These are phyloP conservation scores for Echium plantagineum DNA, from an alignment of 257 asterid species.

Conservation along the genomic window DNA sequence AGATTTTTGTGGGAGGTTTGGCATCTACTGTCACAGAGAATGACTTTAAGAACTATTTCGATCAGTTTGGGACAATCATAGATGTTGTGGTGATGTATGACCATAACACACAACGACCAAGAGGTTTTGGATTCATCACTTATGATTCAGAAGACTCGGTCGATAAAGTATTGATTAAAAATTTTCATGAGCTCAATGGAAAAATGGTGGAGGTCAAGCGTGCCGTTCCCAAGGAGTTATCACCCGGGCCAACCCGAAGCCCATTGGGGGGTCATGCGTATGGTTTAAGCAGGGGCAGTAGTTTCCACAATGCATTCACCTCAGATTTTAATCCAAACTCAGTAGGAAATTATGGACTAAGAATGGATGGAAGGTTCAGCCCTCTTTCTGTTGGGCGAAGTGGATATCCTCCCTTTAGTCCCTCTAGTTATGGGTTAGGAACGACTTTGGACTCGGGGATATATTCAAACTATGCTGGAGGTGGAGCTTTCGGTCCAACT, in stretches of 20 bases:
- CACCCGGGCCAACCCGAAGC: constrained; percentile 56
- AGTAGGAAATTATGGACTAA: constrained; percentile 36
- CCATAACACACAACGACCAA: constrained; percentile 86
- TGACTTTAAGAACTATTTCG: constrained; percentile 76
- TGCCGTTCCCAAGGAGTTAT: constrained; percentile 72
- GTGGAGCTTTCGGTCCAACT: constrained; percentile 29
- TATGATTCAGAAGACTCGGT: constrained; percentile 79
- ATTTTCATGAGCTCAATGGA: constrained; percentile 74
- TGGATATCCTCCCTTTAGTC: constrained; percentile 53
- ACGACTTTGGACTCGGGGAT: constrained; percentile 38
- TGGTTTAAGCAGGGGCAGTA: constrained; percentile 41
- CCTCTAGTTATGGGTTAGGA: constrained; percentile 35
- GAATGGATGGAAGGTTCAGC: constrained; percentile 54
- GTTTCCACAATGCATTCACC: constrained; percentile 32
- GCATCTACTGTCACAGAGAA: constrained; percentile 74
- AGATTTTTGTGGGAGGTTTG: constrained; percentile 83
- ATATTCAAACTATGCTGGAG: constrained; percentile 34
- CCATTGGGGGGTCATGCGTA: constrained; percentile 34
- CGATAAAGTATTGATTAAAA: constrained; percentile 54
- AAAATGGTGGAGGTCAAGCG: constrained; percentile 86
- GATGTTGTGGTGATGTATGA: constrained; percentile 95
- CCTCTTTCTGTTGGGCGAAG: constrained; percentile 44
- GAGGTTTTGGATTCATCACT: constrained; percentile 90
- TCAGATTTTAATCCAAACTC: constrained; percentile 41
- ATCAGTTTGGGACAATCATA: constrained; percentile 62